Conservation (phyloP, 2,329 filamentous ascomycete genomes). For the Aspergillaceae sp. region DNA sequence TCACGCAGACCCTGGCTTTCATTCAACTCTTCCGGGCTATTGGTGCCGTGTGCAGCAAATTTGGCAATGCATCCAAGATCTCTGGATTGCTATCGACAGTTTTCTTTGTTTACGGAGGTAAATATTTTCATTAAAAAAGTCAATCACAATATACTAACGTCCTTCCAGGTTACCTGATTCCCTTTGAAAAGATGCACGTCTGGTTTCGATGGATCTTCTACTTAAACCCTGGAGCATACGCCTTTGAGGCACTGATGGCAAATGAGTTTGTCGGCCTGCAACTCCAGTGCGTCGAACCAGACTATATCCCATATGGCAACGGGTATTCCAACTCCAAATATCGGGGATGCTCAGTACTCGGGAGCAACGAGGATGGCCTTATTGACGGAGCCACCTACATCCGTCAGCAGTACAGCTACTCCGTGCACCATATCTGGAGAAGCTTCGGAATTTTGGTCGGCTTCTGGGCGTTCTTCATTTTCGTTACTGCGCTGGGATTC, state of each 20-base stretch:
- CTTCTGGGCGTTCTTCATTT: constrained; percentile 66
- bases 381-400: constrained; percentile 49
- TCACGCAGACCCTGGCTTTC: constrained; percentile 41
- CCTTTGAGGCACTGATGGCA: constrained; percentile 57
- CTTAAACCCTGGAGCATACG: constrained; percentile 58
- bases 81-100: constrained; percentile 33
- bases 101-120: constrained; percentile 46
- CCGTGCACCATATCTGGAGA: constrained; percentile 50
- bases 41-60: constrained; percentile 38
- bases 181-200: constrained; percentile 50
- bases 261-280: constrained; percentile 58
- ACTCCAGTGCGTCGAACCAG: constrained; percentile 45
- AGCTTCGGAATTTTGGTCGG: constrained; percentile 71
- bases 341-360: constrained; percentile 24
- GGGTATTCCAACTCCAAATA: constrained; percentile 28
- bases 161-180: constrained; percentile 49
- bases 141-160: background rate
- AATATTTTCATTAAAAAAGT: background rate
- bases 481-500: constrained; percentile 64
- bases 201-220: constrained; percentile 57
- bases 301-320: constrained; percentile 39
- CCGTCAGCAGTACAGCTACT: constrained; percentile 45
- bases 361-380: constrained; percentile 19
- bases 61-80: constrained; percentile 41
- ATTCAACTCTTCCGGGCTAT: constrained; percentile 44